Evolutionary conservation across 345 rosid genomes (phyloP).

Genomic region (Tarenaya hassleriana): DNA sequence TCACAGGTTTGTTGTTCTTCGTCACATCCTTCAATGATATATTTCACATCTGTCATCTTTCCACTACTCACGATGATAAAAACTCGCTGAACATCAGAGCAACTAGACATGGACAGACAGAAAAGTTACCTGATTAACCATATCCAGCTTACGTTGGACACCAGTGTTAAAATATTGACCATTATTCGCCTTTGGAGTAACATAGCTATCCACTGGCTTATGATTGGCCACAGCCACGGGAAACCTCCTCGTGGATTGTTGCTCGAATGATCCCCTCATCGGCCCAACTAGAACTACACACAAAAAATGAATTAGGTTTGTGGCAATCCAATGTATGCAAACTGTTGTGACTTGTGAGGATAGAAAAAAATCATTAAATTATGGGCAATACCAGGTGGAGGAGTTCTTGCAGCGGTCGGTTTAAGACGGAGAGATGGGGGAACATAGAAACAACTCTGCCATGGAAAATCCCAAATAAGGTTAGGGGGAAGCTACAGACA

Average conservation of each 20-base stretch:
- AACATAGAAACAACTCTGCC: slow-evolving; percentile 75
- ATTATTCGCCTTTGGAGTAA: slow-evolving; percentile 44
- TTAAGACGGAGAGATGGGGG: slow-evolving; percentile 80
- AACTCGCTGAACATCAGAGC: not conserved
- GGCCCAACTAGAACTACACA: slow-evolving; percentile 35
- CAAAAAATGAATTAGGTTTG: not conserved
- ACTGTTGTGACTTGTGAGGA: not conserved
- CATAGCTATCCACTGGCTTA: slow-evolving; percentile 35
- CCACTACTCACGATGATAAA: not conserved
- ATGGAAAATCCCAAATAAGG: slow-evolving; percentile 3
- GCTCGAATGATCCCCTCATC: slow-evolving; percentile 45
- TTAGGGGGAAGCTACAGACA: not conserved
- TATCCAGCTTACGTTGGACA: slow-evolving; percentile 53
- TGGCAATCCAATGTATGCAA: not conserved
- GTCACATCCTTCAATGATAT: slow-evolving; percentile 35
- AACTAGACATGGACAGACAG: too few relatives aligned
- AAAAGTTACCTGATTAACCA: slow-evolving; percentile 44
- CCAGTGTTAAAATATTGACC: slow-evolving; percentile 44
- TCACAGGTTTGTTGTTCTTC: slow-evolving; percentile 40
- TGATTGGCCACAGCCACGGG: slow-evolving; percentile 37
- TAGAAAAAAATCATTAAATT: not conserved
- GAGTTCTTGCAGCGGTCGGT: slow-evolving; percentile 38
- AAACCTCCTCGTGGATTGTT: slow-evolving; percentile 35
- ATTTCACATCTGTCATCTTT: not conserved
- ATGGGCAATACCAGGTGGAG: slow-evolving; percentile 41